Evolutionary conservation across 129 eudicot genomes (phyloP).

Genomic region (Arctium minus): DNA sequence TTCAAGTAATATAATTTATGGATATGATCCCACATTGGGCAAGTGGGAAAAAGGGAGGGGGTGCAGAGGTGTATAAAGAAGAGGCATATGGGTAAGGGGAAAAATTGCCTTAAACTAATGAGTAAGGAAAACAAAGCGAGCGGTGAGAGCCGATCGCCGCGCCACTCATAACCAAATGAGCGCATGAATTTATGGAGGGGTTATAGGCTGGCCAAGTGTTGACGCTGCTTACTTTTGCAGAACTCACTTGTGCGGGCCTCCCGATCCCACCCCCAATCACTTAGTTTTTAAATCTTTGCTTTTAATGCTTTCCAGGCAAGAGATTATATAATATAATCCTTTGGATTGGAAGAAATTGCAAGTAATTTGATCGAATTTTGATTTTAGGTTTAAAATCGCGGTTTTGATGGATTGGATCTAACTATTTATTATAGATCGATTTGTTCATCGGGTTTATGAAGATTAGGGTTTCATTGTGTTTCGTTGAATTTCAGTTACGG

Average conservation of each 20-base stretch:
- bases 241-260: constrained; percentile 99
- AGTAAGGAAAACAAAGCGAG: constrained; percentile 99
- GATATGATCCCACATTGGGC: constrained; percentile 38
- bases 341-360: too few species aligned
- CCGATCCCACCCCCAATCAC: constrained; percentile 49
- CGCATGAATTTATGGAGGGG: constrained; percentile 99
- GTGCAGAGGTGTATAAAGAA: background rate
- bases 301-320: background rate
- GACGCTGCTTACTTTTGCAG: constrained; percentile 99
- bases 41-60: accelerated
- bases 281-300: background rate
- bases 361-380: background rate
- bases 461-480: background rate
- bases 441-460: background rate
- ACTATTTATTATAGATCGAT: background rate
- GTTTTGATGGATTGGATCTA: background rate
- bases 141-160: constrained; percentile 96
- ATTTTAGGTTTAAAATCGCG: background rate
- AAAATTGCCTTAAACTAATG: constrained; percentile 92
- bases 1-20: too few species aligned
- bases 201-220: constrained; percentile 93
- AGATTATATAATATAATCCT: too few species aligned
- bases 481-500: background rate
- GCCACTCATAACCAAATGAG: constrained; percentile 33
- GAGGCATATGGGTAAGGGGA: accelerated